Evolutionary conservation across 768 basidiomycete species (phyloP), one percentile per base, ranked within the genome.

Genomic region (Coprinellus aureogranulatus): DNA sequence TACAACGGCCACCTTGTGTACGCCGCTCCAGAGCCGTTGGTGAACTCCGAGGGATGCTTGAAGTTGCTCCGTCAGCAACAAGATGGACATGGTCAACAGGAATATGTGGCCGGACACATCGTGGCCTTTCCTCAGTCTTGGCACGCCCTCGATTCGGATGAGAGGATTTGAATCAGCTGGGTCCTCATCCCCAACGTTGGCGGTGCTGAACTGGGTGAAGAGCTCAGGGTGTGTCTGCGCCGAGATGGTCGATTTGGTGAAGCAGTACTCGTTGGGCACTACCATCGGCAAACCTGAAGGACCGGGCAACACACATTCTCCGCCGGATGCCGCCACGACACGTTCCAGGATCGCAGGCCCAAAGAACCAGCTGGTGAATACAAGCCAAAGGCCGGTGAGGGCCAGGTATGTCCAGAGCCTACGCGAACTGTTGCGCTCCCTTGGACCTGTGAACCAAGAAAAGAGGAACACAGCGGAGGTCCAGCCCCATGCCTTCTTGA

Each of bases 21-120:
- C 59, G 9, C 62, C 49, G 4, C 79, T 65, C 78, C 82, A 84
- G 8, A 37, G 31, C 55, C 61, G 25, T 39, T 59, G 61, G 26
- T 61, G 54, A 37, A 64, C 60, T 22, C 72, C 72, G 58, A 88
- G 73, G 14, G 85, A 85, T 1, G 81, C 77, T 18, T 78, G 73
- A 30, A 95, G 70, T 70, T 94, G 90, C 66, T 92, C 86, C 9
- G 83, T 79, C 41, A 98, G 80, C 69, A 97, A 90, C 25, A 96
- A 75, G 14, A 81, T 75, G 14, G 87, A 78, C 76, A 96, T 82
- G 2, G 89, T 89, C 61, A 98, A 80, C 59, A 98, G 80, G 75
- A 97, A 98, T 28, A 94, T 78, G 67, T 98, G 96, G 6, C 96
- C 96, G 0, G 93, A 95, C 14, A 98, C 84, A 65, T 98, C 96